These are phyloP conservation scores for Dryadomyces quercivorus DNA, from an alignment of 2,329 filamentous ascomycete genomes.

Conservation along the genomic window DNA sequence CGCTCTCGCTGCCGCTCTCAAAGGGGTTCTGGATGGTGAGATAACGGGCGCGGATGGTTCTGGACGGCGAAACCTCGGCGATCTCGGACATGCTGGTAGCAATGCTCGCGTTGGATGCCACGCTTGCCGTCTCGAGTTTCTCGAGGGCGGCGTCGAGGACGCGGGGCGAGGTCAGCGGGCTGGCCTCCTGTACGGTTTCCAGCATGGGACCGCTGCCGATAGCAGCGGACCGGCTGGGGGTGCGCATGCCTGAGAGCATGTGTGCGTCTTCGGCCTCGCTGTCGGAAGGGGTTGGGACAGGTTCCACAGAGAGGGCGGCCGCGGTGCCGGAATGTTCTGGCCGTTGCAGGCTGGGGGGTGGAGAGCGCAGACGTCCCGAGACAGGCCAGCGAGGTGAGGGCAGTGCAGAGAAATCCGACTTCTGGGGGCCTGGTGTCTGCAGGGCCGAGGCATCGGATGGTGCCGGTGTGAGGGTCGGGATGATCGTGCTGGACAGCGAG, in stretches of 20 bases:
- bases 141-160: constrained; percentile 34
- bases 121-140: constrained; percentile 34
- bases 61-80: constrained; percentile 24
- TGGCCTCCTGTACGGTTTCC: constrained; percentile 87
- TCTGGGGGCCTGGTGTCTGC: constrained; percentile 53
- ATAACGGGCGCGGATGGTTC: constrained; percentile 32
- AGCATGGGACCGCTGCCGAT: constrained; percentile 47
- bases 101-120: constrained; percentile 23
- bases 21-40: constrained; percentile 42
- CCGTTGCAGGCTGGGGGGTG: constrained; percentile 41
- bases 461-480: constrained; percentile 51
- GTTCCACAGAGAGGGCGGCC: constrained; percentile 22
- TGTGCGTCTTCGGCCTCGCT: constrained; percentile 40
- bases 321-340: constrained; percentile 32
- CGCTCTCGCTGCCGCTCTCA: constrained; percentile 37
- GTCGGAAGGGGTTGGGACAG: constrained; percentile 15
- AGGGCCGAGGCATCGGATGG: constrained; percentile 44
- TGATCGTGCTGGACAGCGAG: constrained; percentile 50
- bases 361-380: constrained; percentile 66
- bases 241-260: constrained; percentile 38
- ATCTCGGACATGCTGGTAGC: constrained; percentile 30
- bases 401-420: constrained; percentile 41
- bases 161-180: constrained; percentile 59
- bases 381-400: constrained; percentile 62
- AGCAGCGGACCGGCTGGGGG: constrained; percentile 46